Evolutionary conservation across 371 early-diverging fungal genomes (phyloP).

Genomic region (Batkoa obscura): DNA sequence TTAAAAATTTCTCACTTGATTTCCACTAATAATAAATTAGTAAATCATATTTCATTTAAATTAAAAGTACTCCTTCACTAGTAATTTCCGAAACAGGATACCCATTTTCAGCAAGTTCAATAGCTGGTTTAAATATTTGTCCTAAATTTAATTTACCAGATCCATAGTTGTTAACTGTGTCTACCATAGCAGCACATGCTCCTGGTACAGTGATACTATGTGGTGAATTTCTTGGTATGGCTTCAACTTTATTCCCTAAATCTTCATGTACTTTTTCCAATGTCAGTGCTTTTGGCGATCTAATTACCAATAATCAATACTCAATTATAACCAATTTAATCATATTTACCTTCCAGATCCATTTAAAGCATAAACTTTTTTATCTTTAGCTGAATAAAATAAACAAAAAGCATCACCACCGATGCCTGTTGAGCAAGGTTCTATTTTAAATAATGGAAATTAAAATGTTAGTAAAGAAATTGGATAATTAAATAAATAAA

Average conservation of each 20-base stretch:
- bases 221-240: slow-evolving; percentile 23
- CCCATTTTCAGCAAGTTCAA: slow-evolving; percentile 49
- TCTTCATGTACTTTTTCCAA: slow-evolving; percentile 17
- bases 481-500: no score
- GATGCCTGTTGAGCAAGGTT: slow-evolving; percentile 74
- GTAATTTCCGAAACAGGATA: slow-evolving; percentile 17
- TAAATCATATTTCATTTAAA: no score
- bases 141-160: slow-evolving; percentile 32
- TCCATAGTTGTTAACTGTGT: slow-evolving; percentile 51
- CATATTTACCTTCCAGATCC: slow-evolving; percentile 41
- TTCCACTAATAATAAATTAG: no score
- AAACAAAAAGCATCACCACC: slow-evolving; percentile 86
- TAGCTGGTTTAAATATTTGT: slow-evolving; percentile 47
- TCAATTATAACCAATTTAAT: neutral
- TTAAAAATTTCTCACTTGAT: slow-evolving; percentile 19
- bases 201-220: slow-evolving; percentile 66
- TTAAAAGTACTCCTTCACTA: slow-evolving; percentile 3
- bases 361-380: slow-evolving; percentile 39
- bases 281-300: slow-evolving; percentile 38
- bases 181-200: slow-evolving; percentile 60
- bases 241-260: slow-evolving; percentile 13
- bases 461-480: neutral
- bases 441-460: slow-evolving; percentile 11
- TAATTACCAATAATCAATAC: slow-evolving; percentile 5
- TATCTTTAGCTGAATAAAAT: slow-evolving; percentile 41